Base-by-base conservation (phyloP, 805 yeast genomes). In the Ogataea wickerhamii region DNA sequence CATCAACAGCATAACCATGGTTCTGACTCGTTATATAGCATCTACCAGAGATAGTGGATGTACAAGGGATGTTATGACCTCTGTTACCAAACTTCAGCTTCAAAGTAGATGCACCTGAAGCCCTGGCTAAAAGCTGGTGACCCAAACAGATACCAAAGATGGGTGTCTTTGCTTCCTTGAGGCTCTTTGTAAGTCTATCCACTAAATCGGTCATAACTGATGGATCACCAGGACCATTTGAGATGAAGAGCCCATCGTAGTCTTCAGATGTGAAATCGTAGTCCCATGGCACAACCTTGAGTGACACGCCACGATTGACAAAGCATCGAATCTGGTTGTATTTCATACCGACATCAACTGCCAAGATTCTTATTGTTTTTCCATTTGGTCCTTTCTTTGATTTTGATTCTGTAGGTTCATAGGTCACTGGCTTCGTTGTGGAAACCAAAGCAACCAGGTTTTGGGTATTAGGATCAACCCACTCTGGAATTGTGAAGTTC, bases 211-310 rank as follows among this genome's bases (percentile, higher is more conserved):
- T 63, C 78, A 93, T 74, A 41, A 85, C 87, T 30, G 93, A 76
- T 41, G 99, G 99, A 68, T 93, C 98, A 77, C 99, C 99, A 20
- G 99, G 99, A 71, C 99, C 99, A 66, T 93, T 93, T 39, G 97
- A 89, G 49, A 91, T 71, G 66, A 93, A 93, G 55, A 93, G 73
- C 71, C 98, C 99, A 63, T 93, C 98, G 61, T 83, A 93, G 46
- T 79, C 73, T 64, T 87, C 95, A 35, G 66, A 56, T 45, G 84
- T 70, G 63, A 84, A 82, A 64, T 88, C 95, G 60, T 88, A 80
- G 62, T 93, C 82, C 89, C 91, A 91, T 44, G 98, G 98, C 33
- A 93, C 97, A 39, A 93, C 97, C 60, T 80, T 77, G 51, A 93
- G 73, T 68, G 94, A 97, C 36, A 93, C 96, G 63, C 99, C 98